Evolutionary conservation across 2,329 filamentous ascomycete species (phyloP), one percentile per base, ranked within the genome.

Genomic region (Xylariaceae sp.): DNA sequence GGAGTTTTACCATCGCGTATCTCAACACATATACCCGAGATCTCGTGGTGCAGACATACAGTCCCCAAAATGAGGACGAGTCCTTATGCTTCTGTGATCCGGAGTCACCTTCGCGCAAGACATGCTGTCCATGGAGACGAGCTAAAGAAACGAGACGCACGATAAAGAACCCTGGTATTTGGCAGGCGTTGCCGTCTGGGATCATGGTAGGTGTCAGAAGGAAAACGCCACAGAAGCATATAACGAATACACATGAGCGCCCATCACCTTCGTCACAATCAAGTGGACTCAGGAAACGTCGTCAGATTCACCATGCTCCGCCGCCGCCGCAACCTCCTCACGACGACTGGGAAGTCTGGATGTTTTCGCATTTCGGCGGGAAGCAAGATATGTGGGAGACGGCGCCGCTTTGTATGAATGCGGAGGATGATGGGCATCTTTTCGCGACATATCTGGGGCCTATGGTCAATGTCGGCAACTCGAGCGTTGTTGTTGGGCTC

Each of bases 391-490:
- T 74, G 18, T 76, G 78, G 64, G 80, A 82, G 66, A 77, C 76
- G 1, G 71, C 70, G 37, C 76, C 77, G 7, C 74, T 84, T 10
- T 75, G 77, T 56, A 66, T 72, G 5, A 71, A 76, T 8, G 70
- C 73, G 4, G 74, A 76, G 45, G 69, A 75, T 48, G 74, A 76
- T 2, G 77, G 80, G 2, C 79, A 84, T 58, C 76, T 92, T 3
- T 83, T 90, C 51, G 84, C 90, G 18, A 82, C 82, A 2, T 79
- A 80, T 51, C 75, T 88, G 1, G 89, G 89, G 0, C 88, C 88
- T 0, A 82, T 88, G 58, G 77, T 79, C 1, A 77, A 77, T 55
- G 74, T 90, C 1, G 88, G 88, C 10, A 80, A 82, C 52, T 78
- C 80, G 51, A 88, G 86, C 54, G 79, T 90, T 2, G 89, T 84